Evolutionary conservation across 176 grass and related monocot genomes (phyloP).

Genomic region (Zoysia japonica): DNA sequence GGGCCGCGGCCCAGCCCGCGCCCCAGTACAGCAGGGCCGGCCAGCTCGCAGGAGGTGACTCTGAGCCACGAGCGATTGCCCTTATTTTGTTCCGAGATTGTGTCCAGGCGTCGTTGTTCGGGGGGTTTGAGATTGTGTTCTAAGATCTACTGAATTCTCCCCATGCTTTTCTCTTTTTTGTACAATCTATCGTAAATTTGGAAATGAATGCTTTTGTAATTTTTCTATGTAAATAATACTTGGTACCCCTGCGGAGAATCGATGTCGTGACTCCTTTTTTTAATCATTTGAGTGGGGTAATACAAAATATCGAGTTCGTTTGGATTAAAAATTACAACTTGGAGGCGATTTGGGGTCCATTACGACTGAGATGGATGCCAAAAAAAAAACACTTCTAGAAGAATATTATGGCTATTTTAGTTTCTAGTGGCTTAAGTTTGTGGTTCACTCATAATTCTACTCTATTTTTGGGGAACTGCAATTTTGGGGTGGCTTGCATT

Average conservation of each 20-base stretch:
- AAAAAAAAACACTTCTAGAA: constrained; percentile 1
- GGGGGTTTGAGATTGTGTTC: constrained; percentile 31
- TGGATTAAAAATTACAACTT: constrained; percentile 29
- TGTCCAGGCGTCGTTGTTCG: background rate
- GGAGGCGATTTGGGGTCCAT: background rate
- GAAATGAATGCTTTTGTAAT: background rate
- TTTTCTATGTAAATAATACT: background rate
- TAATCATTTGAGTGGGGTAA: background rate
- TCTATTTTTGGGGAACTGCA: background rate
- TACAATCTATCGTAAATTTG: background rate
- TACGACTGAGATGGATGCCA: background rate
- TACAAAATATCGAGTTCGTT: background rate
- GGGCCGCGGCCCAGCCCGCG: constrained; percentile 39
- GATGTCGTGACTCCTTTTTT: background rate
- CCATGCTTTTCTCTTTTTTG: background rate
- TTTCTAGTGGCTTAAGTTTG: constrained; percentile 23
- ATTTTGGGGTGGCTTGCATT: background rate
- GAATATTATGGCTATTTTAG: constrained; percentile 18
- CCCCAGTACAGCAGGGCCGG: constrained; percentile 30
- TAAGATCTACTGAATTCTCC: constrained; percentile 14
- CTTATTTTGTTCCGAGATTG: background rate
- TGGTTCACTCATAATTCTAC: background rate
- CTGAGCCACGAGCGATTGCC: constrained; percentile 15
- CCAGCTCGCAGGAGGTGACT: constrained; percentile 50
- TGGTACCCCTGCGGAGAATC: constrained; percentile 13